These are phyloP conservation scores for Neurospora tetraspora DNA, from an alignment of 495 filamentous ascomycete genomes.

Conservation along the genomic window DNA sequence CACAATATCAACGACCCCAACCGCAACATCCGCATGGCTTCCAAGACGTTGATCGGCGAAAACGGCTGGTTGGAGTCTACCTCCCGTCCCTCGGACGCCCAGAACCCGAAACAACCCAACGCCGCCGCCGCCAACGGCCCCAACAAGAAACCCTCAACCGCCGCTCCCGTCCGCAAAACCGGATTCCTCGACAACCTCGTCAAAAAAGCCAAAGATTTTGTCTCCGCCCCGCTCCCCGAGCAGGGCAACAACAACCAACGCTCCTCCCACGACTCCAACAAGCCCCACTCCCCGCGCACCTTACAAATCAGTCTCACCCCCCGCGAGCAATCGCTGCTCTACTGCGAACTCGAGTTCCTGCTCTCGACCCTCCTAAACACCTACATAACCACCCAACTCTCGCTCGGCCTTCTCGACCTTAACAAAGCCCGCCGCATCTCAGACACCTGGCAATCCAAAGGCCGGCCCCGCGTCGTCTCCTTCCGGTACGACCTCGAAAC, in stretches of 20 bases:
- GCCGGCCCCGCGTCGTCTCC: slow-evolving; percentile 31
- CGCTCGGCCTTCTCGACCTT: slow-evolving; percentile 26
- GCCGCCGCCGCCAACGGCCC: background rate
- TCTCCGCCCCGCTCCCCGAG: slow-evolving; percentile 19
- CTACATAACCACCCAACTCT: slow-evolving; percentile 30
- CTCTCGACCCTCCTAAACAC: slow-evolving; percentile 24
- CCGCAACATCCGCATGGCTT: slow-evolving; percentile 5
- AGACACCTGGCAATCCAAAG: slow-evolving; percentile 31
- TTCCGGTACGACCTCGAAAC: slow-evolving; percentile 42
- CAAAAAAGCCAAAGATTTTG: slow-evolving; percentile 34
- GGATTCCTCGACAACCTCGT: slow-evolving; percentile 28
- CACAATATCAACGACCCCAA: background rate
- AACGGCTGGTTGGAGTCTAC: slow-evolving; percentile 40
- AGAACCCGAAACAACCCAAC: background rate
- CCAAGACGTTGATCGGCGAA: slow-evolving; percentile 35
- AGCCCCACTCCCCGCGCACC: slow-evolving; percentile 2
- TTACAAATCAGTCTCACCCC: slow-evolving; percentile 30
- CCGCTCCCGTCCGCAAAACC: slow-evolving; percentile 12
- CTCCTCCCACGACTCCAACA: slow-evolving; percentile 14
- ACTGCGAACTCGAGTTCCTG: slow-evolving; percentile 35
- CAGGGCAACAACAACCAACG: slow-evolving; percentile 13
- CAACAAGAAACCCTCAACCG: slow-evolving; percentile 3
- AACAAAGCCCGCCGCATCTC: slow-evolving; percentile 25
- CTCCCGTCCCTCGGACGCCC: slow-evolving; percentile 4
- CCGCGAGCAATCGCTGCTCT: slow-evolving; percentile 36